phyloP scores from a whole-genome alignment of 2,329 filamentous ascomycete species.

The Pseudofabraea citricarpa region DNA sequence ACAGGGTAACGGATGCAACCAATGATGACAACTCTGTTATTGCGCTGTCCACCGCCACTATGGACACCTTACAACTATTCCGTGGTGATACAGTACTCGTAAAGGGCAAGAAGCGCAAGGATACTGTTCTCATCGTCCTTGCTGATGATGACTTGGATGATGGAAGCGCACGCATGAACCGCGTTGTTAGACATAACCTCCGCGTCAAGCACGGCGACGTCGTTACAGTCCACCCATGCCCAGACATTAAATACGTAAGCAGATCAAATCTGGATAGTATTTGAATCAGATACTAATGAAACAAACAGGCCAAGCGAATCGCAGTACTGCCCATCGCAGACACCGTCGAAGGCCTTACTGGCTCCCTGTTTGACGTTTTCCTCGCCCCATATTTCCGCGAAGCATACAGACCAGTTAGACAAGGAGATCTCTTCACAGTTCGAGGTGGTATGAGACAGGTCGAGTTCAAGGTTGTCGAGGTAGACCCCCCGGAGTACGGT shows the following conservation, averaged over 20 bases:
- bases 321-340: slow-evolving; percentile 97
- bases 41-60: slow-evolving; percentile 95
- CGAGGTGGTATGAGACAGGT: slow-evolving; percentile 98
- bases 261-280: neutral
- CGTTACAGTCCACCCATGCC: slow-evolving; percentile 94
- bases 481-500: slow-evolving; percentile 96
- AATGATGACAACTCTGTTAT: slow-evolving; percentile 99
- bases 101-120: slow-evolving; percentile 99
- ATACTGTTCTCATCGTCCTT: slow-evolving; percentile 95
- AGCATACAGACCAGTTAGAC: slow-evolving; percentile 93
- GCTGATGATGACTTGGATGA: slow-evolving; percentile 98
- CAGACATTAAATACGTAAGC: slow-evolving; percentile 99
- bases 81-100: slow-evolving; percentile 96
- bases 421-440: slow-evolving; percentile 96
- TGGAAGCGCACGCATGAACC: slow-evolving; percentile 94
- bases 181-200: slow-evolving; percentile 96
- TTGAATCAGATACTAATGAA: slow-evolving; percentile 18
- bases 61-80: slow-evolving; percentile 98
- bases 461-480: slow-evolving; percentile 99
- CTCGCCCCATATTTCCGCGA: slow-evolving; percentile 99
- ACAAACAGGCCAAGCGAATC: slow-evolving; percentile 88
- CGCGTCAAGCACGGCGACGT: slow-evolving; percentile 98
- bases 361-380: slow-evolving; percentile 98
- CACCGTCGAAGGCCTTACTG: slow-evolving; percentile 94
- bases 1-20: slow-evolving; percentile 91